Evolutionary conservation across 768 basidiomycete species (phyloP), one percentile per base, ranked within the genome.

Genomic region (Naganishia vaughanmartiniae): DNA sequence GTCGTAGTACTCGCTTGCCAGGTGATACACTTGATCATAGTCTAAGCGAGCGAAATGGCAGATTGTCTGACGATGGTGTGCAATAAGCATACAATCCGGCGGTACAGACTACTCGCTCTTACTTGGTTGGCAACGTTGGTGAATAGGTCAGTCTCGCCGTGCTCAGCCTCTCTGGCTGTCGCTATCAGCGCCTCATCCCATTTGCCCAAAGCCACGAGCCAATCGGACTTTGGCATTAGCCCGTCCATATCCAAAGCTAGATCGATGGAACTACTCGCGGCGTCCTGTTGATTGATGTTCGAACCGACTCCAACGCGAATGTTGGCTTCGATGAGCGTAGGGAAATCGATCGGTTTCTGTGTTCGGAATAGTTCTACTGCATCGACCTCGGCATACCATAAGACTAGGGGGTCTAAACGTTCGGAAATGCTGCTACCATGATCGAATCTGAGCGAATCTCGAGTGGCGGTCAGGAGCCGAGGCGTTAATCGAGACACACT

Each of bases 1-100:
- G 19, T 78, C 76, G 55, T 75, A 81, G 21, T 77, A 54, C 10
- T 70, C 58, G 33, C 75, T 73, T 2, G 76, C 79, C 3, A 80
- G 70, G 15, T 73, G 54, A 65, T 78, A 78, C 0, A 77, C 79
- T 48, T 71, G 65, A 15, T 78, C 70, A 54, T 75, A 79, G 34
- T 77, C 67, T 4, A 76, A 75, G n/a, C 79, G 66, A 12, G 77
- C 77, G 57, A 80, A 78, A 14, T 58, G 54, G 33, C 55, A 63
- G 24, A 60, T 63, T 24, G 65, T 68, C 31, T 53, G 36, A 0
- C 36, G 26, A 33, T 39, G n/a, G n/a, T 60, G 36, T 10, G 34
- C n/a, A 14, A 5, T 58, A 6, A 39, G 31, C n/a, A 14, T 10
- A 33, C 31, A 3, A 9, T 14, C 1, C 6, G n/a, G 10, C 19